A percentile compares a stretch with the other conserved stretches of the same genome.
These are phyloP conservation scores for Cystofilobasidium capitatum DNA, from an alignment of 768 basidiomycete genomes.

Conservation along the genomic window DNA sequence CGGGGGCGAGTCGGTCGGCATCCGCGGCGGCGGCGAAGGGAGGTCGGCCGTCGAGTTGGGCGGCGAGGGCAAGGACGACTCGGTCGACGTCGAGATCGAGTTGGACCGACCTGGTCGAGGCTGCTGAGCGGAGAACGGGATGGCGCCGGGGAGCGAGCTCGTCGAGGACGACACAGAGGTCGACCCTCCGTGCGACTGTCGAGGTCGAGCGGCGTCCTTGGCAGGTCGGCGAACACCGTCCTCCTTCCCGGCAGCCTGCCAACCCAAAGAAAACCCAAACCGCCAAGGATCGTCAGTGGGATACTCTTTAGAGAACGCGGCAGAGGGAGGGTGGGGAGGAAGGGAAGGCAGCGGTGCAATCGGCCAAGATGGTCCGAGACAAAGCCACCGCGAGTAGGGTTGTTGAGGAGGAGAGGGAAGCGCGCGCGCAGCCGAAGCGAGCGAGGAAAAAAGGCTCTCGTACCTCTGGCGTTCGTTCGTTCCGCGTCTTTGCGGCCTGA, in stretches of 20 bases:
- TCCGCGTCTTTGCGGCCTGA: not conserved
- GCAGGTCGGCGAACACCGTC: not conserved
- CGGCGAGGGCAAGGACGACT: constrained; percentile 1
- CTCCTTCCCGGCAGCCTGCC: not conserved
- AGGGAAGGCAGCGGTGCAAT: not conserved
- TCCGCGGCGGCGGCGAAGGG: not conserved
- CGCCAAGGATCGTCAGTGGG: not conserved
- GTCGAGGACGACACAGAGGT: constrained; percentile 8
- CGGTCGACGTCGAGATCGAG: constrained; percentile 8
- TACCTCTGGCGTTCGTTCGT: not conserved
- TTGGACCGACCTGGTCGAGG: not conserved
- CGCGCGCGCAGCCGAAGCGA: not conserved
- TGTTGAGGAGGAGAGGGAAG: not conserved
- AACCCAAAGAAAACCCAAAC: no score
- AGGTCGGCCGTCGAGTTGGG: constrained; percentile 4
- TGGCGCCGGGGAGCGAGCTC: constrained; percentile 7
- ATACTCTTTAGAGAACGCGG: not conserved
- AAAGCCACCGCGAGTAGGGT: not conserved
- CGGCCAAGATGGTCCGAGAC: not conserved
- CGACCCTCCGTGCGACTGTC: not conserved
- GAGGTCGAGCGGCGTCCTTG: not conserved
- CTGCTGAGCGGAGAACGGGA: not conserved
- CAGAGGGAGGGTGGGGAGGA: not conserved
- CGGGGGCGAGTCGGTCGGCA: constrained; percentile 9
- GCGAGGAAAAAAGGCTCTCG: not conserved